Base-by-base conservation (phyloP, 306 rosid genomes). In the Fragaria vesca region DNA sequence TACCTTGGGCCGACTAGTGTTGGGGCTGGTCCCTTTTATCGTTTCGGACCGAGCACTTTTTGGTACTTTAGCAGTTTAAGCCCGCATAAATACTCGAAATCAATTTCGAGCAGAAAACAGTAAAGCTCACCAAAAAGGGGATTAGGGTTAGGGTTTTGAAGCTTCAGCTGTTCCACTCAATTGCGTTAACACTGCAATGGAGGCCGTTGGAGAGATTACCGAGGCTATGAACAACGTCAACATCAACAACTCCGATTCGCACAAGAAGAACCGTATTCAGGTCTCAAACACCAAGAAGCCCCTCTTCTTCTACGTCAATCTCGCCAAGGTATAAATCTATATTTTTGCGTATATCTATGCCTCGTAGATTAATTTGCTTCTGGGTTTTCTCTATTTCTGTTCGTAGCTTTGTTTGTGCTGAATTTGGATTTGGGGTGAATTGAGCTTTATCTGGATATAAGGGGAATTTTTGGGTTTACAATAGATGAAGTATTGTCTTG, bases 221-320 rank as follows among this genome's bases (percentile, higher is more conserved):
- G 88, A 79, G 61, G 84, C 82, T 10, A 79, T 85, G 20, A 80
- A 69, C 63, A 74, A 78, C 76, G 78, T 85, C 12, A 60, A 17
- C 73, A 17, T 83, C 58, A 71, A 6, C 72, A 12, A 40, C 51
- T 3, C 84, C 15, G 84, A 82, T 45, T 45, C 73, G 0, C 83
- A 73, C 47, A 82, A 82, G 79, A 85, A 83, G 84, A 85, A 85
- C 63, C 86, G 89, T 24, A 85, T 85, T 80, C 88, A 85, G 71
- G 88, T 85, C 38, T 85, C 89, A 38, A 85, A 82, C 54, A 82
- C 89, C 78, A 85, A 85, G 54, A 85, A 82, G 66, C 89, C 89
- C 11, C 78, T 85, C 61, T 85, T 85, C 79, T 85, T 85, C 86
- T 85, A 82, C 61, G 89, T 85, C 68, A 85, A 85, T 82, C 82